A percentile compares a stretch with the other conserved stretches of the same genome.
These are phyloP conservation scores for Botrytis sinoallii DNA, from an alignment of 2,329 filamentous ascomycete genomes.

Conservation along the genomic window DNA sequence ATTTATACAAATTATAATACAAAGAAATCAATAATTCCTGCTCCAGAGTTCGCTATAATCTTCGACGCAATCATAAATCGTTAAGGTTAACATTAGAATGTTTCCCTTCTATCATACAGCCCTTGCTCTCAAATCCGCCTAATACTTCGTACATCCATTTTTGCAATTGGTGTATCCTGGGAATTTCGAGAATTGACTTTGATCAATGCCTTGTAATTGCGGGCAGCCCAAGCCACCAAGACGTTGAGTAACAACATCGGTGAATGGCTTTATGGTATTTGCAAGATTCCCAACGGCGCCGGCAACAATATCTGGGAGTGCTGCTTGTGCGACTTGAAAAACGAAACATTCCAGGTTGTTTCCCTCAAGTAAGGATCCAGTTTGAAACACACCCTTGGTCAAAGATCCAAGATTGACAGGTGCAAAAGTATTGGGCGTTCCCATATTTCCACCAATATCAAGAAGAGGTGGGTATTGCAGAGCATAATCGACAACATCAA, in stretches of 20 bases:
- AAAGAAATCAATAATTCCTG: neutral
- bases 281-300: neutral
- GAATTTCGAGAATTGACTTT: neutral
- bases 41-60: too few relatives aligned
- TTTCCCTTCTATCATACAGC: neutral
- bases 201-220: slow-evolving; percentile 6
- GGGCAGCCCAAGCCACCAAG: slow-evolving; percentile 20
- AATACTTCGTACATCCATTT: slow-evolving; percentile 4
- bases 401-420: slow-evolving; percentile 45
- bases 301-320: slow-evolving; percentile 43
- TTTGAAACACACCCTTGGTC: slow-evolving; percentile 46
- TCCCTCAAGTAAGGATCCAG: slow-evolving; percentile 43
- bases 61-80: neutral
- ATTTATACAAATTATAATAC: neutral
- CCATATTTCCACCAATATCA: slow-evolving; percentile 52
- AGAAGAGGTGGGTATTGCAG: slow-evolving; percentile 44
- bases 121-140: neutral
- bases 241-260: neutral
- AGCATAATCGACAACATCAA: slow-evolving; percentile 42
- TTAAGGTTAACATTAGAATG: neutral
- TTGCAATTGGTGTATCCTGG: slow-evolving; percentile 14
- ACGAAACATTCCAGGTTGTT: slow-evolving; percentile 49
- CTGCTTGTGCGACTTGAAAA: slow-evolving; percentile 42
- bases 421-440: slow-evolving; percentile 51
- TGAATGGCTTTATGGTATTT: slow-evolving; percentile 2